phyloP scores from a whole-genome alignment of 1,284 basidiomycete species.

The Meira nashicola region DNA sequence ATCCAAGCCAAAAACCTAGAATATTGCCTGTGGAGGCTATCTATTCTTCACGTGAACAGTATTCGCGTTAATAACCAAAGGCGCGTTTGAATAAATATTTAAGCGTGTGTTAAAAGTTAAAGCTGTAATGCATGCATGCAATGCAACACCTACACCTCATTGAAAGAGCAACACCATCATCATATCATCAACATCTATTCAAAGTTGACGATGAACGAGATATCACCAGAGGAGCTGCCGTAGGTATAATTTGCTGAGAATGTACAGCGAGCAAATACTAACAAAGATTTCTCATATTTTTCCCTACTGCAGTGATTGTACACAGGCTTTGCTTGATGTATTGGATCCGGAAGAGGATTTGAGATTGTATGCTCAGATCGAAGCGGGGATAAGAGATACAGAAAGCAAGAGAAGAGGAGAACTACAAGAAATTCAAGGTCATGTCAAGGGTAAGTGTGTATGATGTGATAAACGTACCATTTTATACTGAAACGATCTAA shows the following conservation, averaged over 20 bases:
- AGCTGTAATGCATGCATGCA: too few species aligned
- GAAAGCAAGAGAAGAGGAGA: neutral
- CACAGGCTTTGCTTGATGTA: neutral
- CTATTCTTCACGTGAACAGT: too few species aligned
- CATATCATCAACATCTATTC: neutral
- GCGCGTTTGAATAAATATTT: neutral
- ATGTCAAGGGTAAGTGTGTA: neutral
- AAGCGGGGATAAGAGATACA: neutral
- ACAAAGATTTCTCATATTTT: neutral
- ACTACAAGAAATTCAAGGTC: neutral
- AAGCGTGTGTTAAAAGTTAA: neutral
- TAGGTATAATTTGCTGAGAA: neutral
- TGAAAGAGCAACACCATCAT: neutral
- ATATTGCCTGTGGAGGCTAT: too few species aligned
- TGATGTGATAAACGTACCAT: neutral
- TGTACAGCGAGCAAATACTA: neutral
- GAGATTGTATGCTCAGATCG: neutral
- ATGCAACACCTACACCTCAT: neutral
- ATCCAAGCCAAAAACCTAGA: too few species aligned
- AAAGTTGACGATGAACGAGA: neutral
- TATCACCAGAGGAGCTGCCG: conserved; percentile 1
- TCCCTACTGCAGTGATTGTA: conserved; percentile 1
- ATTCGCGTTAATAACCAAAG: neutral
- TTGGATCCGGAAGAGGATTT: conserved; percentile 6
- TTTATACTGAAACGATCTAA: neutral